phyloP scores from a whole-genome alignment of 2,329 filamentous ascomycete genomes.

The Sphaerostilbella broomeana region DNA sequence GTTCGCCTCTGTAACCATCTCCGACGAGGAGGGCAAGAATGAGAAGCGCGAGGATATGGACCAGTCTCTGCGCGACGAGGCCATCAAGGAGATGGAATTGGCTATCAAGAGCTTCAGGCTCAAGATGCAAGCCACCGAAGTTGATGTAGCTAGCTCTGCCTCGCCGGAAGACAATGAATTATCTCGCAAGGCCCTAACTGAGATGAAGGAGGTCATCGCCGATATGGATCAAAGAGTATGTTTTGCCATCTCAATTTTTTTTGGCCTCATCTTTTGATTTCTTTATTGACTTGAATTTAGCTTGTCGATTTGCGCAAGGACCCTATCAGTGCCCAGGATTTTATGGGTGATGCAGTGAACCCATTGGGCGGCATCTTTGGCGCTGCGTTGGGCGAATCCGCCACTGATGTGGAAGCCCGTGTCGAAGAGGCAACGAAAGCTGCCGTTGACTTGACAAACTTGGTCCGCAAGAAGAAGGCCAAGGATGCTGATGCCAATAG shows the following conservation, averaged over 20 bases:
- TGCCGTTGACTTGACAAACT: constrained; percentile 66
- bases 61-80: constrained; percentile 64
- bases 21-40: constrained; percentile 41
- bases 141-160: constrained; percentile 55
- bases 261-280: background rate
- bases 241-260: constrained; percentile 12
- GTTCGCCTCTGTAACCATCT: constrained; percentile 72
- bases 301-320: constrained; percentile 61
- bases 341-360: constrained; percentile 34
- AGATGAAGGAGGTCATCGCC: constrained; percentile 70
- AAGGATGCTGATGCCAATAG: constrained; percentile 25
- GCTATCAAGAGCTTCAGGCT: constrained; percentile 67
- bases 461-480: constrained; percentile 65
- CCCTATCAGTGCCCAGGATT: constrained; percentile 39
- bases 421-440: constrained; percentile 66
- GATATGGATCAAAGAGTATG: constrained; percentile 72
- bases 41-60: constrained; percentile 51
- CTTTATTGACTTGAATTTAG: constrained; percentile 28
- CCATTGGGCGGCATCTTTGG: constrained; percentile 55
- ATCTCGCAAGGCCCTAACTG: constrained; percentile 55
- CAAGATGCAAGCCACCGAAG: constrained; percentile 64
- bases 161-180: constrained; percentile 61
- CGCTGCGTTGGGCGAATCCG: constrained; percentile 54
- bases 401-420: constrained; percentile 53
- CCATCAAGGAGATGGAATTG: constrained; percentile 62